phyloP scores from a whole-genome alignment of 257 asterid genomes.

The Orobanche coerulescens region DNA sequence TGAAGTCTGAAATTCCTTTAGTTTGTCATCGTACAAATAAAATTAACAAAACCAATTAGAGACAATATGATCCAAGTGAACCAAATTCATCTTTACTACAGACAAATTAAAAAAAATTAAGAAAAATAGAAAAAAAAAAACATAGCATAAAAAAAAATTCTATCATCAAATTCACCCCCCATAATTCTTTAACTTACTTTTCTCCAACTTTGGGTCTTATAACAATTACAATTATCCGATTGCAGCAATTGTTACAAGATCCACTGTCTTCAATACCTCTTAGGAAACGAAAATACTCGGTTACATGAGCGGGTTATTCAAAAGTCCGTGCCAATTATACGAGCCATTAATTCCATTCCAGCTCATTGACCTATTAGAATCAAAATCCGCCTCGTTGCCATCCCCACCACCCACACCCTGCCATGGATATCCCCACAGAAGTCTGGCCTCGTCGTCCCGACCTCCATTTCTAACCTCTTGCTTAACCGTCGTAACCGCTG shows the following conservation, averaged over 20 bases:
- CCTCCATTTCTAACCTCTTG: slow-evolving; percentile 42
- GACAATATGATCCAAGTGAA: slow-evolving; percentile 17
- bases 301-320: slow-evolving; percentile 70
- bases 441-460: slow-evolving; percentile 18
- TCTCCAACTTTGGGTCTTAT: no score
- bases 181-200: no score
- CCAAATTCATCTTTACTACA: slow-evolving; percentile 14
- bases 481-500: no score
- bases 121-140: no score
- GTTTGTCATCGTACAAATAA: slow-evolving; percentile 23
- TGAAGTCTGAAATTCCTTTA: slow-evolving; percentile 16
- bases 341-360: slow-evolving; percentile 60
- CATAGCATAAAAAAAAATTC: no score
- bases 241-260: neutral
- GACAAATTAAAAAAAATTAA: no score
- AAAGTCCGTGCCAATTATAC: slow-evolving; percentile 68
- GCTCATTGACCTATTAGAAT: slow-evolving; percentile 35
- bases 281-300: no score
- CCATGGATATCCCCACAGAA: slow-evolving; percentile 85
- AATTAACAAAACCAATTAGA: slow-evolving; percentile 19
- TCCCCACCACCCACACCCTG: slow-evolving; percentile 27
- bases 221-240: neutral
- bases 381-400: slow-evolving; percentile 30
- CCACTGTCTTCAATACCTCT: neutral
- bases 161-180: no score